Evolutionary conservation across 2,329 filamentous ascomycete genomes (phyloP).

Genomic region (Epichloe amarillans): DNA sequence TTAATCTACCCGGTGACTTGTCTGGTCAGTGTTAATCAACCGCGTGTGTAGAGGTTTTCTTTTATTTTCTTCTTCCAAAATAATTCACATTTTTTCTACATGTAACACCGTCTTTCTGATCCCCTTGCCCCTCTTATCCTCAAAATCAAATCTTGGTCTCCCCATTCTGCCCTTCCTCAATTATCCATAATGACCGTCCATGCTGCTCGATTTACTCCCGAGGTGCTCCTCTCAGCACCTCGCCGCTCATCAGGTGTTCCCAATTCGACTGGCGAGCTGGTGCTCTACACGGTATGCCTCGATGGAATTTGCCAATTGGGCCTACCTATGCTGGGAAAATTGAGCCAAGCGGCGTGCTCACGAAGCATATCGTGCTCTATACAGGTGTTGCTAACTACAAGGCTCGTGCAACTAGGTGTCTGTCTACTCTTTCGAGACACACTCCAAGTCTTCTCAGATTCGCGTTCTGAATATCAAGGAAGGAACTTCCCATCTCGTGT

Average conservation of each 20-base stretch:
- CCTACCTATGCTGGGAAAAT: too few species aligned
- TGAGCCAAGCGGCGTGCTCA: neutral
- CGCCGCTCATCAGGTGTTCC: conserved; percentile 57
- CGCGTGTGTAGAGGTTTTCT: too few species aligned
- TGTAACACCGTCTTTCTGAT: neutral
- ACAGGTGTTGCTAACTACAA: neutral
- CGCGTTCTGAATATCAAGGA: conserved; percentile 56
- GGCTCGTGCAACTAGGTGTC: conserved; percentile 33
- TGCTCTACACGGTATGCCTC: conserved; percentile 47
- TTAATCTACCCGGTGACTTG: too few species aligned
- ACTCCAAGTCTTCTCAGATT: conserved; percentile 55
- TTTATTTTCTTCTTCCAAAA: too few species aligned
- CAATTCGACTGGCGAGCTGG: conserved; percentile 50
- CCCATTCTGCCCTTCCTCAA: neutral
- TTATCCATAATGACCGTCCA: conserved; percentile 48
- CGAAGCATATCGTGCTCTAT: neutral
- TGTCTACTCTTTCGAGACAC: conserved; percentile 67
- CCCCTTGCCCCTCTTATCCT: neutral
- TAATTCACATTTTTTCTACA: too few species aligned
- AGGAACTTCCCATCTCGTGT: conserved; percentile 52
- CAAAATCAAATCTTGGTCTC: neutral
- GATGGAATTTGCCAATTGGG: too few species aligned
- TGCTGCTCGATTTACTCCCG: conserved; percentile 59
- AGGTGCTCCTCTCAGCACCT: conserved; percentile 64
- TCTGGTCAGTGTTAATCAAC: too few species aligned